These are phyloP conservation scores for Boletus semigastroideus DNA, from an alignment of 1,284 basidiomycete species.

Conservation along the genomic window DNA sequence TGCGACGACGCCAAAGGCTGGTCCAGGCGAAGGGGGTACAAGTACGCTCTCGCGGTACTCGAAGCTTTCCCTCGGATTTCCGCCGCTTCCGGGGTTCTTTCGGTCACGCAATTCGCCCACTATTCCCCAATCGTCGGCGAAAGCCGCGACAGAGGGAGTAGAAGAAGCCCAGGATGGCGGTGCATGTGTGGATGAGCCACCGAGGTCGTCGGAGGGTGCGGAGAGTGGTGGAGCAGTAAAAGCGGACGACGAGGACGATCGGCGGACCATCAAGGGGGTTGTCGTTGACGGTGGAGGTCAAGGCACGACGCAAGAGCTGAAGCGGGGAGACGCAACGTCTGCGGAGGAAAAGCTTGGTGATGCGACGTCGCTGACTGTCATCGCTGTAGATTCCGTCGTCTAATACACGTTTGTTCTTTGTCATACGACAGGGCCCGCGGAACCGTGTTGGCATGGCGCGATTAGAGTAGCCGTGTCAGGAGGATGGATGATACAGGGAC, in stretches of 20 bases:
- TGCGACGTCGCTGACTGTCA: constrained; percentile 14
- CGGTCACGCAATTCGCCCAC: constrained; percentile 57
- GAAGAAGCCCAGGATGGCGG: constrained; percentile 28
- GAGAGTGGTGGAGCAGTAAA: constrained; percentile 9
- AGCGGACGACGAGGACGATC: constrained; percentile 52
- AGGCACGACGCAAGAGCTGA: constrained; percentile 1
- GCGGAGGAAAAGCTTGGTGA: constrained; percentile 25
- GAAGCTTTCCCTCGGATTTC: constrained; percentile 52
- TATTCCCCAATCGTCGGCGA: constrained; percentile 16
- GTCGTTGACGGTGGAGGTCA: constrained; percentile 30
- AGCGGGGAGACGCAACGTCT: constrained; percentile 12
- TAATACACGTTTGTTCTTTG: constrained; percentile 12
- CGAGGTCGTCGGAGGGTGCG: constrained; percentile 7
- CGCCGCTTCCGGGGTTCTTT: constrained; percentile 64
- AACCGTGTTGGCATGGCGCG: constrained; percentile 14
- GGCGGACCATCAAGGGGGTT: constrained; percentile 56
- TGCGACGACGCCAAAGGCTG: constrained; percentile 50
- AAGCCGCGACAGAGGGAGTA: constrained; percentile 23
- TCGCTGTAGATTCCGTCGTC: constrained; percentile 23
- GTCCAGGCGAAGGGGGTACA: constrained; percentile 26
- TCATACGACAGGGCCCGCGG: background rate
- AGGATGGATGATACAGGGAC: constrained; percentile 22
- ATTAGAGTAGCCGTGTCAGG: constrained; percentile 8
- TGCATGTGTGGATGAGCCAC: constrained; percentile 13
- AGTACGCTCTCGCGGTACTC: constrained; percentile 38